A percentile compares a stretch with the other conserved stretches of the same genome.
These are phyloP conservation scores for Aspergillus sp. DNA, from an alignment of 2,329 filamentous ascomycete genomes.

Conservation along the genomic window DNA sequence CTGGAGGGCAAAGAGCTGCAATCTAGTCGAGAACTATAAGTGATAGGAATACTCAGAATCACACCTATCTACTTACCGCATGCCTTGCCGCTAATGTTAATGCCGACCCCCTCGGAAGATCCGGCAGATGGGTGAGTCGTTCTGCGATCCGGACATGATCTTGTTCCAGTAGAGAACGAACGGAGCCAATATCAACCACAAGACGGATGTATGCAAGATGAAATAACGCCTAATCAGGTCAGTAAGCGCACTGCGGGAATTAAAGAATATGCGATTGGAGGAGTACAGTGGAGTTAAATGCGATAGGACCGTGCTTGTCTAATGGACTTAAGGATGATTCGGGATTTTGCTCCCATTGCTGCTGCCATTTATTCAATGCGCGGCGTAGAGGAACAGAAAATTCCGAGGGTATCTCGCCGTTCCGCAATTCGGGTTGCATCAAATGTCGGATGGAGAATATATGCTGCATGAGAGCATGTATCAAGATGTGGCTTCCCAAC, in stretches of 20 bases:
- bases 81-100: not conserved
- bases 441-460: not conserved
- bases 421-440: not conserved
- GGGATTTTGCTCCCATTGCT: not conserved
- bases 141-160: not conserved
- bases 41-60: not conserved
- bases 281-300: not conserved
- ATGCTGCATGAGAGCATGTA: not conserved
- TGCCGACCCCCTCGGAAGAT: not conserved
- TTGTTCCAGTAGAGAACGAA: not conserved
- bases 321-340: not conserved
- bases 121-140: not conserved
- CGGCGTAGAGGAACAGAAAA: not conserved
- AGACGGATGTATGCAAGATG: not conserved
- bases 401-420: not conserved
- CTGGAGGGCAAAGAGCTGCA: not conserved
- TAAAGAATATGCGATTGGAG: not conserved
- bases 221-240: not conserved
- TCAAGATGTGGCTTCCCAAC: not conserved
- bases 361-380: not conserved
- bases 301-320: not conserved
- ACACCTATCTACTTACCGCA: not conserved
- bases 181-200: not conserved
- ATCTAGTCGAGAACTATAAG: not conserved
- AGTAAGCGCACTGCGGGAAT: not conserved